Percentiles rank a stretch among this genome's conserved stretches.
phyloP scores from a whole-genome alignment of 2,329 filamentous ascomycete genomes.

The Cytospora chrysosperma region DNA sequence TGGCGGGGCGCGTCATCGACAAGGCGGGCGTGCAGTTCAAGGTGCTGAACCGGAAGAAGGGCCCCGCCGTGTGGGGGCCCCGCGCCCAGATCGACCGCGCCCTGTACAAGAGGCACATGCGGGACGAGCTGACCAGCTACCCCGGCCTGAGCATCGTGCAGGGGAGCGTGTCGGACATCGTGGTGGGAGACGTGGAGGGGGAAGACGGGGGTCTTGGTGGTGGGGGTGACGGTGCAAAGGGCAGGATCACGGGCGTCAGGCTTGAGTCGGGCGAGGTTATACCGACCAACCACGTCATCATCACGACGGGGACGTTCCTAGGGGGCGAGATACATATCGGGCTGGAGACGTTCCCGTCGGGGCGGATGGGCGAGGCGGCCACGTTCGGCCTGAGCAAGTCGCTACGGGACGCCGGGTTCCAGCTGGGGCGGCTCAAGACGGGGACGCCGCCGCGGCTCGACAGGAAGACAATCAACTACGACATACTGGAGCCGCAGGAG shows the following conservation, averaged over 20 bases:
- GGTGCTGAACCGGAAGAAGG: constrained; percentile 83
- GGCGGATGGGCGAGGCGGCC: constrained; percentile 89
- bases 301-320: constrained; percentile 94
- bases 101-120: constrained; percentile 89
- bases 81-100: constrained; percentile 91
- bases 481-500: constrained; percentile 65
- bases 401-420: constrained; percentile 81
- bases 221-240: constrained; percentile 45
- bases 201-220: constrained; percentile 45
- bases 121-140: constrained; percentile 76
- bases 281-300: constrained; percentile 77
- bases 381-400: constrained; percentile 93
- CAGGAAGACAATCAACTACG: constrained; percentile 77
- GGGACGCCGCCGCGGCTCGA: constrained; percentile 90
- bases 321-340: constrained; percentile 97
- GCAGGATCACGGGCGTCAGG: constrained; percentile 78
- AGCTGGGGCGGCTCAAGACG: constrained; percentile 87
- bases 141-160: constrained; percentile 77
- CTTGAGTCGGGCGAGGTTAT: constrained; percentile 86
- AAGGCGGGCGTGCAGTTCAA: constrained; percentile 94
- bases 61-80: constrained; percentile 95
- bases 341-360: constrained; percentile 78
- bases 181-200: constrained; percentile 69
- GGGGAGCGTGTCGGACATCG: constrained; percentile 89
- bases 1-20: constrained; percentile 86